Percentiles rank a stretch among this genome's conserved stretches.
Conservation (phyloP, 2,329 filamentous ascomycete genomes). For the Stemphylium beticola region DNA sequence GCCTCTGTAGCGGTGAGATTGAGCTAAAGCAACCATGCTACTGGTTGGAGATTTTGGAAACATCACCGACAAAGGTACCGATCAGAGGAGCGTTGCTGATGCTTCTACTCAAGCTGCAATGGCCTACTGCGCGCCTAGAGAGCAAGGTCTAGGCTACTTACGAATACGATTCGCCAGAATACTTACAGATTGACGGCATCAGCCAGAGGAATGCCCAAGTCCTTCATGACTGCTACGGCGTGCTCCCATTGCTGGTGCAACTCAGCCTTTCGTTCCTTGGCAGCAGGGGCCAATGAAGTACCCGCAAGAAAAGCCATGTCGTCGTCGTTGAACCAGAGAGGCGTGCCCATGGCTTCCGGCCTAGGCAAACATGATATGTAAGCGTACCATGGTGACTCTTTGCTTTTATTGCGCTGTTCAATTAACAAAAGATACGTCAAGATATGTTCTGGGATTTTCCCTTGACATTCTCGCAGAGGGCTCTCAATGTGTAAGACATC, state of each 20-base stretch:
- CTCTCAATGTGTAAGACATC: conserved; percentile 34
- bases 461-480: conserved; percentile 31
- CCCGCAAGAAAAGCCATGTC: conserved; percentile 45
- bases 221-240: conserved; percentile 27
- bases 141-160: background rate
- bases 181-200: conserved; percentile 36
- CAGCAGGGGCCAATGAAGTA: conserved; percentile 42
- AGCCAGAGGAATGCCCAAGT: conserved; percentile 22
- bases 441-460: conserved; percentile 39
- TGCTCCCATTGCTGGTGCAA: conserved; percentile 35
- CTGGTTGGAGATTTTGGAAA: background rate
- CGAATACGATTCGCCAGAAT: background rate
- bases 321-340: conserved; percentile 46
- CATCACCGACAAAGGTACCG: background rate
- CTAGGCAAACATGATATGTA: conserved; percentile 47
- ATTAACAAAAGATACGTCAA: conserved; percentile 46
- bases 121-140: background rate
- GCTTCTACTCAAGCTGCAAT: background rate
- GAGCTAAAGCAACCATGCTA: background rate
- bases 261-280: conserved; percentile 25
- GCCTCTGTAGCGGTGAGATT: background rate
- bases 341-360: conserved; percentile 42
- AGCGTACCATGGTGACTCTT: conserved; percentile 42
- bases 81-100: background rate
- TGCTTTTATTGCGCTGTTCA: conserved; percentile 39